These are phyloP conservation scores for Prunus yedoensis DNA, from an alignment of 331 rosid genomes.

Conservation along the genomic window DNA sequence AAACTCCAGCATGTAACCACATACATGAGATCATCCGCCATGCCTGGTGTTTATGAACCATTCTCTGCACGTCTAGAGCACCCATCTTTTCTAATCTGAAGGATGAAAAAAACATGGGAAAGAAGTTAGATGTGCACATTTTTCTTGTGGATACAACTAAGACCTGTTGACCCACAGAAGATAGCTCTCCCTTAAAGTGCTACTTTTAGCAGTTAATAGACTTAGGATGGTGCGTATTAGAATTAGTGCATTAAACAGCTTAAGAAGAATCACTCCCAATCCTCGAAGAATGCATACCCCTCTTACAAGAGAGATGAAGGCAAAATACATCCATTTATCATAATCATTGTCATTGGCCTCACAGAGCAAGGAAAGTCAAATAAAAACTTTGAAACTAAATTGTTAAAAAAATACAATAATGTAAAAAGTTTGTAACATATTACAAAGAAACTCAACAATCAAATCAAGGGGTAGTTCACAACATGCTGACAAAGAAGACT, in stretches of 20 bases:
- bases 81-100: constrained; percentile 88
- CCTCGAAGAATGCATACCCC: neutral
- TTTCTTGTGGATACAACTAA: constrained; percentile 6
- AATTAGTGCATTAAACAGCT: neutral
- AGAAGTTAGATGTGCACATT: constrained; percentile 16
- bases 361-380: neutral
- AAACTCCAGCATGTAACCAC: constrained; percentile 94
- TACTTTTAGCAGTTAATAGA: neutral
- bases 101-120: constrained; percentile 2
- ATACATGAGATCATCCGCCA: constrained; percentile 91
- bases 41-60: constrained; percentile 57
- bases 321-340: neutral
- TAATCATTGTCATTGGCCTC: neutral
- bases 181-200: neutral
- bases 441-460: neutral
- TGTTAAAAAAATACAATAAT: neutral
- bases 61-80: constrained; percentile 70
- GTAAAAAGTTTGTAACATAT: neutral
- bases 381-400: neutral
- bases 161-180: constrained; percentile 12
- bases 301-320: neutral
- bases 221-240: neutral
- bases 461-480: neutral
- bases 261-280: neutral
- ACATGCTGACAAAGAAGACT: neutral